Evolutionary conservation across 2,329 filamentous ascomycete genomes (phyloP), one percentile per base, ranked within the genome.

Genomic region (Hymenotorrendiella dingleyae): DNA sequence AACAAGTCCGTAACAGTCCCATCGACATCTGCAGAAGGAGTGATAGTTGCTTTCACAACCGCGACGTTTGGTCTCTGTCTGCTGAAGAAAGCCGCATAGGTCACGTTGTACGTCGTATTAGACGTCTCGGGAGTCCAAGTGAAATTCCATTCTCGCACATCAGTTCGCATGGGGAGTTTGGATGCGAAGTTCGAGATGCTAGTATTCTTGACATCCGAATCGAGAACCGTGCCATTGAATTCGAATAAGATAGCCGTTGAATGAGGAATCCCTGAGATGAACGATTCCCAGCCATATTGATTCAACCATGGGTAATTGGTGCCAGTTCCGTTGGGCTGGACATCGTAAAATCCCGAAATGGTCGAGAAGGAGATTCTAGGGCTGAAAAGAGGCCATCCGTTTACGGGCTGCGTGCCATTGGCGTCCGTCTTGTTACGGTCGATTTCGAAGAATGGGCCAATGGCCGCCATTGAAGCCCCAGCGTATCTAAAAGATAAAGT

Each of bases 241-340:
- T 78, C 70, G 14, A 84, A 66, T 26, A 80, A 60, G 27, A 84
- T 63, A 1, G 75, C 78, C 20, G 71, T 71, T 71, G 80, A 84
- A 57, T 86, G 82, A 6, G 84, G 84, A 12, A 88, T 72, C 19
- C 84, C 84, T 39, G 74, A 76, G 48, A 86, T 83, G 38, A 84
- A 80, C 52, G 76, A 83, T 54, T 88, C 83, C 44, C 76, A 75
- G 6, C 82, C 82, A 62, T 84, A 82, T 51, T 86, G 76, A 43
- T 76, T 70, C 32, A 87, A 60, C 81, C 83, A 86, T 0, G 71
- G 70, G 52, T 82, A 85, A 52, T 86, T 86, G 6, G 74, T 73
- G 1, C 72, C 71, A 33, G 76, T 78, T 0, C 72, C 76, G 22
- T 67, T 71, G 3, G 70, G 67, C 56, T 84, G 78, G 3, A 67